phyloP scores from a whole-genome alignment of 2,329 filamentous ascomycete species.

The Botrytis tulipae region DNA sequence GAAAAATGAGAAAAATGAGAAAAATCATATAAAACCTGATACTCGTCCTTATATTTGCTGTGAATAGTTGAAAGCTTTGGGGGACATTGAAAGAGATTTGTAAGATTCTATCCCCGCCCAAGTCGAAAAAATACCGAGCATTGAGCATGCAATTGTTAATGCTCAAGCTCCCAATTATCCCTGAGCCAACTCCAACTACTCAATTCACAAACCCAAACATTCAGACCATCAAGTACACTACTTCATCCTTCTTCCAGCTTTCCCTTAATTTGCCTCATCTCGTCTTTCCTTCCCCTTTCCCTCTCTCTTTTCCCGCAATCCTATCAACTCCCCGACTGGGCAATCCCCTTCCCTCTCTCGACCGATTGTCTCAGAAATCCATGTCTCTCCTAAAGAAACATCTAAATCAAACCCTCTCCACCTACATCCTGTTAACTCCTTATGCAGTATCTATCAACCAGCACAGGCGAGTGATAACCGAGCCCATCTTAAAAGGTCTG shows the following conservation, averaged over 20 bases:
- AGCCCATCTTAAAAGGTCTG: not conserved
- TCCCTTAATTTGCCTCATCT: too few species aligned
- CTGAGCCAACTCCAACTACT: not conserved
- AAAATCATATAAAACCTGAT: not conserved
- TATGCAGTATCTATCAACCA: not conserved
- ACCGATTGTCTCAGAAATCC: not conserved
- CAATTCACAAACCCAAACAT: not conserved
- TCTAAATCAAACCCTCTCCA: not conserved
- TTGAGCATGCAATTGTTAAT: not conserved
- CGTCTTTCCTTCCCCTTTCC: not conserved
- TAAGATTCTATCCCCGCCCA: not conserved
- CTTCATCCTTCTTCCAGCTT: not conserved
- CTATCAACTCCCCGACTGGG: not conserved
- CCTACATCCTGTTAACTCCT: not conserved
- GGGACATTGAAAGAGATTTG: not conserved
- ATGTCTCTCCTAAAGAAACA: not conserved
- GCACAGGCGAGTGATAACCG: not conserved
- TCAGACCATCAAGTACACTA: not conserved
- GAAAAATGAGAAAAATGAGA: not conserved
- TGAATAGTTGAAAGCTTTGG: not conserved
- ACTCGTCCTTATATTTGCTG: not conserved
- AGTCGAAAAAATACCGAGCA: not conserved
- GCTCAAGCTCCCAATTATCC: not conserved
- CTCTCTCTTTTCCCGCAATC: not conserved
- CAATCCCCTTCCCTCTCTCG: not conserved